These are phyloP conservation scores for Oryza officinalis DNA, from an alignment of 176 grass and related monocot genomes.

Conservation along the genomic window DNA sequence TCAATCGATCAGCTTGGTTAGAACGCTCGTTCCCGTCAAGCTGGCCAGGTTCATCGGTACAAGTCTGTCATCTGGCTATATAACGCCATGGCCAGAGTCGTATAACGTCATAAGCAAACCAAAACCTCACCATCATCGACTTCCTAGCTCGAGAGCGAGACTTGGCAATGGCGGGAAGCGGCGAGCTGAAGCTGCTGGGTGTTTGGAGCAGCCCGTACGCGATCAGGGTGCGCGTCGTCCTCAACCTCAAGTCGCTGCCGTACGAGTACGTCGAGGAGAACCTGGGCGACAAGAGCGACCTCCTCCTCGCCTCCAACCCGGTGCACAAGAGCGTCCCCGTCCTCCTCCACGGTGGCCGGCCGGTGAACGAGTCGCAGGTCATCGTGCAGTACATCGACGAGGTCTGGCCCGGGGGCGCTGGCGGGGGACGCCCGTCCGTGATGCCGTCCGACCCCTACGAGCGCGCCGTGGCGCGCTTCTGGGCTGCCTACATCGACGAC, in stretches of 20 bases:
- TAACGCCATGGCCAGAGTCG: neutral
- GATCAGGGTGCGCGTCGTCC: constrained; percentile 50
- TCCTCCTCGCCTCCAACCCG: constrained; percentile 65
- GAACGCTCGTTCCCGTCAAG: neutral
- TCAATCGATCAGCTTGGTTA: neutral
- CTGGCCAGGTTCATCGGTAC: neutral
- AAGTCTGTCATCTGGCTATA: neutral
- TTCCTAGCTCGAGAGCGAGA: neutral
- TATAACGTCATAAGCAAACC: neutral
- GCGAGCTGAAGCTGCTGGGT: constrained; percentile 61
- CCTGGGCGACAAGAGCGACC: constrained; percentile 55
- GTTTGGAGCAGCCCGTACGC: constrained; percentile 46
- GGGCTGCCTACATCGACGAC: constrained; percentile 39
- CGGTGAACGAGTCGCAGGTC: constrained; percentile 43
- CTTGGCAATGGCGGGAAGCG: constrained; percentile 29
- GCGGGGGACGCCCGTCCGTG: neutral
- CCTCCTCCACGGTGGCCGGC: constrained; percentile 49
- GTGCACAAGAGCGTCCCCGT: constrained; percentile 67
- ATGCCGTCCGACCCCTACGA: constrained; percentile 45
- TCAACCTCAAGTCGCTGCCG: constrained; percentile 63
- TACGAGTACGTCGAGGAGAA: constrained; percentile 71
- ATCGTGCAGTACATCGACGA: constrained; percentile 59
- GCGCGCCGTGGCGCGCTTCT: constrained; percentile 41
- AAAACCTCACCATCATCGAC: neutral
- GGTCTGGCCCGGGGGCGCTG: neutral